Conservation (phyloP, 2,329 filamentous ascomycete species). For the Aspergillus nomiae region DNA sequence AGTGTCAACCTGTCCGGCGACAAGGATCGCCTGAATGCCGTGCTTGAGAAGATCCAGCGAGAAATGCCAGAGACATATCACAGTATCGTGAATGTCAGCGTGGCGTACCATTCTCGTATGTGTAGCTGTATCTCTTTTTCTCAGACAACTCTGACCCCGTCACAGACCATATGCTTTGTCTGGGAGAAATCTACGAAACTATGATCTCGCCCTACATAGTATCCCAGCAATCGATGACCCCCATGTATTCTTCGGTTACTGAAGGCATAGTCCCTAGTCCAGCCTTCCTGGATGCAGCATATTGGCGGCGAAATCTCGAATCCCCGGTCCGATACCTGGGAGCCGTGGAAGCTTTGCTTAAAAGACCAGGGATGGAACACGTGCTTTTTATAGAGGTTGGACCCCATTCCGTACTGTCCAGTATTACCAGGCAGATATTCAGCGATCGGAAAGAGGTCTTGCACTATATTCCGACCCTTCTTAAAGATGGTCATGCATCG, state of each 20-base stretch:
- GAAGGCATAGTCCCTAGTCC: neutral
- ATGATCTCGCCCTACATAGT: neutral
- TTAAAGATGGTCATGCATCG: neutral
- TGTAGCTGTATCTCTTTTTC: neutral
- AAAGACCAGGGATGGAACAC: neutral
- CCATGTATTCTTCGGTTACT: neutral
- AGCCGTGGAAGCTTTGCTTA: slow-evolving; percentile 5
- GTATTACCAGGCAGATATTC: neutral
- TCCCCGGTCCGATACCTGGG: slow-evolving; percentile 30
- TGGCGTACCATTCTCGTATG: slow-evolving; percentile 8
- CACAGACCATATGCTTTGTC: neutral
- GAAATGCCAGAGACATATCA: neutral
- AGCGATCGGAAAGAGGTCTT: neutral
- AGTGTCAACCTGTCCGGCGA: slow-evolving; percentile 28
- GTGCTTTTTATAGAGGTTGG: neutral
- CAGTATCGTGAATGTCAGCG: neutral
- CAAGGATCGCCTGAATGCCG: neutral
- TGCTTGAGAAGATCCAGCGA: neutral
- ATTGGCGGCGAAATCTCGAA: neutral
- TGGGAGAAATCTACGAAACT: neutral
- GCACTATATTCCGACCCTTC: neutral
- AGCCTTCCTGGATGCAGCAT: slow-evolving; percentile 13
- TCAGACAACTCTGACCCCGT: neutral
- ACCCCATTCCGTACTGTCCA: neutral
- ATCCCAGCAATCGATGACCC: neutral